Base-by-base conservation (phyloP, 2,329 filamentous ascomycete genomes). In the Balansia obtecta region DNA sequence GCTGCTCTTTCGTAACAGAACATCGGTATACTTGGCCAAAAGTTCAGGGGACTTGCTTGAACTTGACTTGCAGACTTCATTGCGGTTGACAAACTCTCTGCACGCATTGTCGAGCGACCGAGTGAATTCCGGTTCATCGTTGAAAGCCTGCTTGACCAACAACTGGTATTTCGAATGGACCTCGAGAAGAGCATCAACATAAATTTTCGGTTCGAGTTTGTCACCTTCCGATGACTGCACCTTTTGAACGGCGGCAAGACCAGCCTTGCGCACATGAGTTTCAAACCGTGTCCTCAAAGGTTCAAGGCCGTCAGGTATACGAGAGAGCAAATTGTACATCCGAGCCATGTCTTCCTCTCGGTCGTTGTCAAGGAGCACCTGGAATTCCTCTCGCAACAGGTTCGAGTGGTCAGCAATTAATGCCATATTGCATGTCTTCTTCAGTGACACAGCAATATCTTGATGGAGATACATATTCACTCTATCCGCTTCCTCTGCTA, bases 81-180 rank as follows among this genome's bases (percentile, higher is more conserved):
- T 98, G 54, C 93, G 82, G 70, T 98, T 98, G 66, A 98, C 93
- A 62, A 97, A 98, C 64, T 98, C 93, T 56, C 90, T 82, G 71
- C 93, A 98, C 16, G 93, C 93, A 64, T 97, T 98, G 62, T 98
- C 93, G 30, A 98, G 74, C 3, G 91, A 95, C 49, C 93, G 79
- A 3, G 95, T 95, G 61, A 98, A 98, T 63, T 98, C 93, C 0
- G 93, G 89, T 67, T 98, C 93, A 55, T 94, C 90, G 54, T 84
- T 86, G 69, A 98, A 98, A 1, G 93, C 91, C 45, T 85, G 80
- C 70, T 94, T 89, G 32, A 98, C 93, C 48, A 98, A 76, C 38
- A 83, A 85, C 61, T 91, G 86, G 63, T 98, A 98, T 61, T 95
- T 86, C 0, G 86, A 88, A 69, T 98, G 91, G 2, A 95, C 90